Conservation (phyloP, 192 early-diverging fungal species). For the Coemansia sp. region DNA sequence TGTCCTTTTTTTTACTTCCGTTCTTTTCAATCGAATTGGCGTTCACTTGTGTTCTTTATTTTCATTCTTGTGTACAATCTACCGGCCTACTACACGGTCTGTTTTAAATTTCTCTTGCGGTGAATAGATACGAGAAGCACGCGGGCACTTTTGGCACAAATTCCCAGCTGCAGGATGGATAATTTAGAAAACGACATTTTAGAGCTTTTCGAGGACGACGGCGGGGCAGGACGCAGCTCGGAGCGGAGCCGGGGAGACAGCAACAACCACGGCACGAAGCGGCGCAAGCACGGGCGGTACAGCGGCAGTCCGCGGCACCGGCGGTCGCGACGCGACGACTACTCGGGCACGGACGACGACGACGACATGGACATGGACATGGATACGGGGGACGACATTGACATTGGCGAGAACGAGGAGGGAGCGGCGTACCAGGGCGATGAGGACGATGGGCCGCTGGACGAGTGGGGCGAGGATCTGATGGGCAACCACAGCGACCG, state of each 20-base stretch:
- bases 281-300: conserved; percentile 29
- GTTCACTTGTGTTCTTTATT: no score
- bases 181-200: conserved; percentile 51
- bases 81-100: no score
- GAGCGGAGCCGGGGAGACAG: conserved; percentile 29
- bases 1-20: no score
- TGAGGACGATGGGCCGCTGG: conserved; percentile 61
- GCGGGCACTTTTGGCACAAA: no score
- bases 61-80: no score
- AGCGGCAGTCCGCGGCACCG: conserved; percentile 18
- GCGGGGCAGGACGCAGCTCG: conserved; percentile 16
- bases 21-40: no score
- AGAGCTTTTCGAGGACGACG: conserved; percentile 45
- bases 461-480: conserved; percentile 73
- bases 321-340: conserved; percentile 27
- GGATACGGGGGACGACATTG: conserved; percentile 34
- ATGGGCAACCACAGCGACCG: conserved; percentile 74
- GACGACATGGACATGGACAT: conserved; percentile 35
- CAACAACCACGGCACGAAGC: conserved; percentile 20
- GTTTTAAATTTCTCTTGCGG: not conserved
- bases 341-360: conserved; percentile 33
- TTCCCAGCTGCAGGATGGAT: conserved; percentile 14
- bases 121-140: no score
- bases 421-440: conserved; percentile 45
- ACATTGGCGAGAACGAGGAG: conserved; percentile 26